phyloP scores from a whole-genome alignment of 345 rosid genomes.

The Mercurialis annua region DNA sequence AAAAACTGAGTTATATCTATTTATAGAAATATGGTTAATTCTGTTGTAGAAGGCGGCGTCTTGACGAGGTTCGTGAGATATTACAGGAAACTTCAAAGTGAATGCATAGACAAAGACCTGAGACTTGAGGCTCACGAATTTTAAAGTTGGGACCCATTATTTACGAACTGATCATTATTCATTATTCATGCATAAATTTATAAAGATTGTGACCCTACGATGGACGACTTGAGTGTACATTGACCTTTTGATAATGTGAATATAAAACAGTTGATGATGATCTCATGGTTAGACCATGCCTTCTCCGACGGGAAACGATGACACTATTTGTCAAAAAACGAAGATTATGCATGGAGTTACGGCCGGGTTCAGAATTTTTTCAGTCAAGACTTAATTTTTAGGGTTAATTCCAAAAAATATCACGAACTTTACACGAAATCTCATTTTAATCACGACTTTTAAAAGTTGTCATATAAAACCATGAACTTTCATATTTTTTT shows the following conservation, averaged over 20 bases:
- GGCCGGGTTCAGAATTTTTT: no score
- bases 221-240: conserved; percentile 11
- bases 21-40: neutral
- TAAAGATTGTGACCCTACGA: neutral
- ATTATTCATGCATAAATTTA: no score
- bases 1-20: neutral
- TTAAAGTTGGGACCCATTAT: neutral
- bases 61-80: conserved; percentile 28
- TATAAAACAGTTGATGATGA: no score
- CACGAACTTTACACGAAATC: no score
- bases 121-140: no score
- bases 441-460: no score
- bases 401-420: no score
- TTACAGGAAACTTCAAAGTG: conserved; percentile 40
- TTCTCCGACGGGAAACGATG: conserved; percentile 4
- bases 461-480: no score
- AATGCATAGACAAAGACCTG: conserved; percentile 19
- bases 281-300: conserved; percentile 11
- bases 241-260: neutral
- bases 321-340: no score
- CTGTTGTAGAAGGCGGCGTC: conserved; percentile 25
- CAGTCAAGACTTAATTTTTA: no score
- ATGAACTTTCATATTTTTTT: no score
- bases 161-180: neutral
- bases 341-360: no score